phyloP scores from a whole-genome alignment of 306 rosid species.

The Casuarina cunninghamiana region DNA sequence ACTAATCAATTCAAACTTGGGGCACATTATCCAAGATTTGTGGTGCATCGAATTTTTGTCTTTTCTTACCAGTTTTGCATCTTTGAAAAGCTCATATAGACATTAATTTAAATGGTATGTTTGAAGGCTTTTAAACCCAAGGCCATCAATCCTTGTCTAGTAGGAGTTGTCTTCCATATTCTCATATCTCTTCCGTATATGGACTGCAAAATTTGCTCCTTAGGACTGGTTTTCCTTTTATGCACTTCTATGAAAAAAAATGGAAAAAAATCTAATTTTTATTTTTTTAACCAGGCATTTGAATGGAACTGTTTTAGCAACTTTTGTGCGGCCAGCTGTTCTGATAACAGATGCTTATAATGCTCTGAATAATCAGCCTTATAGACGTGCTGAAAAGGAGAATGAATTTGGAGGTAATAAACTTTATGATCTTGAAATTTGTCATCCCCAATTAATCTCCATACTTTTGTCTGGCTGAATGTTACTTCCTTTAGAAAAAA shows the following conservation, averaged over 20 bases:
- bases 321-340: slow-evolving; percentile 93
- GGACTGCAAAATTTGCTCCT: not conserved
- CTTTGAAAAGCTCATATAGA: not conserved
- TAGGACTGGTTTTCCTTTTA: not conserved
- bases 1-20: not conserved
- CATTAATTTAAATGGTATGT: not conserved
- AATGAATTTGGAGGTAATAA: slow-evolving; percentile 86
- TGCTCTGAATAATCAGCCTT: slow-evolving; percentile 95
- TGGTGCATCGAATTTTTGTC: not conserved
- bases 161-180: not conserved
- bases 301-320: slow-evolving; percentile 83
- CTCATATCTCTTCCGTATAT: not conserved
- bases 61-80: not conserved
- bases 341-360: slow-evolving; percentile 96
- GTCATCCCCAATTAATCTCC: not conserved
- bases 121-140: not conserved
- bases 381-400: slow-evolving; percentile 91
- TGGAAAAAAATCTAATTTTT: slow-evolving; percentile 28
- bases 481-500: not conserved
- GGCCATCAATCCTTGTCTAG: not conserved
- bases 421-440: slow-evolving; percentile 24
- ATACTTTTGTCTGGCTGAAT: not conserved
- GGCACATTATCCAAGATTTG: not conserved
- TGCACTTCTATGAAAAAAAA: slow-evolving; percentile 6
- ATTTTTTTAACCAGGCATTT: slow-evolving; percentile 76